phyloP scores from a whole-genome alignment of 306 rosid genomes.

The Acacia crassicarpa region DNA sequence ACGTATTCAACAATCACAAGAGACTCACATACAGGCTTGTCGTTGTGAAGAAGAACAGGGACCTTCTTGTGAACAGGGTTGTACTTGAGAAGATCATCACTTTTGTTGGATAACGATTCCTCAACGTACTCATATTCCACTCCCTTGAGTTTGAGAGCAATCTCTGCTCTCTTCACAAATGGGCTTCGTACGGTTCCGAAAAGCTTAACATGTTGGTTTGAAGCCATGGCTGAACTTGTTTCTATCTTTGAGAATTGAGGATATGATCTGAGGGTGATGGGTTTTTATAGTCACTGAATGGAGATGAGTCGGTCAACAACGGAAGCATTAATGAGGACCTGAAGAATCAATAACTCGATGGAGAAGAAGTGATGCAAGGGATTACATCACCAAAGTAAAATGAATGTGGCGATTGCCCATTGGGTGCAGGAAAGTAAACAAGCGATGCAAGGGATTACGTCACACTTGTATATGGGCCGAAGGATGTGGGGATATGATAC shows the following conservation, averaged over 20 bases:
- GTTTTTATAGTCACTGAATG: background rate
- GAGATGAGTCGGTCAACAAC: background rate
- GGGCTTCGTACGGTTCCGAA: constrained; percentile 44
- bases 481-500: too few relatives aligned
- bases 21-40: constrained; percentile 40
- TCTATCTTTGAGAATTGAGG: background rate
- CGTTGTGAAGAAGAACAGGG: constrained; percentile 43
- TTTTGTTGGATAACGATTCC: constrained; percentile 36
- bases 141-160: constrained; percentile 46
- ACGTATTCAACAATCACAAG: constrained; percentile 47
- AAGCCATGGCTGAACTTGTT: background rate
- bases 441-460: too few relatives aligned
- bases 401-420: background rate
- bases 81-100: constrained; percentile 34
- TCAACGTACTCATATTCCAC: constrained; percentile 31
- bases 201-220: constrained; percentile 29
- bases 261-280: background rate
- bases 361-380: background rate
- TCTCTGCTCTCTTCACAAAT: constrained; percentile 33
- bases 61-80: constrained; percentile 50
- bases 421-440: too few relatives aligned
- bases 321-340: too few relatives aligned
- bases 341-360: background rate
- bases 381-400: background rate
- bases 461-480: too few relatives aligned